Base-by-base conservation (phyloP, 306 rosid species). In the Citrullus mucosospermus region DNA sequence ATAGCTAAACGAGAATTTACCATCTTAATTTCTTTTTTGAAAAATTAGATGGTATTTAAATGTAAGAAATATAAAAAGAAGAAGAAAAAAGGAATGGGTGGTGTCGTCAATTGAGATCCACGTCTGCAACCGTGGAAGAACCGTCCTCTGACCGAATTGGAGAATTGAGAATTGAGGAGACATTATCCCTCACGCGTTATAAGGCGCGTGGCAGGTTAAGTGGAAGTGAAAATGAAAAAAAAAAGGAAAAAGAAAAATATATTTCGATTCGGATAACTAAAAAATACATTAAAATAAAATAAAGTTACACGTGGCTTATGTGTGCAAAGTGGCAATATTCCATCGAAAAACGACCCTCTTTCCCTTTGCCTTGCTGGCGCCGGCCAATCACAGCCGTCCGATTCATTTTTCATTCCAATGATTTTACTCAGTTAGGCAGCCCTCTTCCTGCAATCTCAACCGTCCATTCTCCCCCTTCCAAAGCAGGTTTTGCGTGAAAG, bases 321-420 rank as follows among this genome's bases (percentile, higher is more conserved):
- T 51, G 71, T 80, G 81, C 79, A 80, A 76, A 77, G 80, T 78
- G 65, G 70, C 85, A 62, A 70, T 70, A 78, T 83, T 79, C 79
- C 72, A 73, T 81, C 58, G 36, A 83, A 87, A 81, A 80, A 78
- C 43, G 83, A 87, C 79, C 32, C 63, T 54, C 51, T 54, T 48
- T 13, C 11, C 4, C 9, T 39, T 80, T 85, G 91, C 89, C 91
- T 85, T 44, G 87, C 78, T 80, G 87, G 89, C 91, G 77, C 30
- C 10, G 44, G 8, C 79, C 51, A 78, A 17, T 30, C 50, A 2
- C 9, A 22, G 41, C 84, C 91, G 87, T 83, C 16, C 0, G 86
- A 83, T 87, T 7, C 28, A 0, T 1, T 6, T 1, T 1, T 3
- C 38, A 3, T 79, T 79, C 80, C 43, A 41, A 85, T 84, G 84